Conservation (phyloP, 2,329 filamentous ascomycete genomes). For the Celoporthe dispersa region DNA sequence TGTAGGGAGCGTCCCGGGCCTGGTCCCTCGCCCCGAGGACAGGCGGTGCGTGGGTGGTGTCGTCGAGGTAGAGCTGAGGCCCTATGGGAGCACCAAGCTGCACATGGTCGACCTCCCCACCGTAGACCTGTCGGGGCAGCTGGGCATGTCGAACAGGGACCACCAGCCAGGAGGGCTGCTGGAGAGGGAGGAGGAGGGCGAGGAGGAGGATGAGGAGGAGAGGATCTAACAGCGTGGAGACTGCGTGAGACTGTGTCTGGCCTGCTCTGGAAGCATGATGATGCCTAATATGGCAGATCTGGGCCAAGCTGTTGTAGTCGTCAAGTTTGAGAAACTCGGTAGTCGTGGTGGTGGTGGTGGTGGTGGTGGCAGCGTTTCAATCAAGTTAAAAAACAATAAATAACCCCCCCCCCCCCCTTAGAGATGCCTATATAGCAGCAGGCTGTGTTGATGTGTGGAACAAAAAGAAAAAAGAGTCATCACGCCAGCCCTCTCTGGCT, state of each 20-base stretch:
- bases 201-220: not conserved
- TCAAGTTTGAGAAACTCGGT: no score
- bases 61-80: constrained; percentile 36
- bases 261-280: not conserved
- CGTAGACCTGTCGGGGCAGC: constrained; percentile 31
- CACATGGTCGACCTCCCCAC: constrained; percentile 41
- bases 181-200: not conserved
- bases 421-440: no score
- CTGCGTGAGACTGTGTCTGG: not conserved
- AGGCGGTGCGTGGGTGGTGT: constrained; percentile 33
- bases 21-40: constrained; percentile 31
- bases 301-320: no score
- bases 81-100: constrained; percentile 40
- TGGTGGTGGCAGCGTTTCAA: no score
- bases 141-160: not conserved
- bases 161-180: not conserved
- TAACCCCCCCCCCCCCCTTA: no score
- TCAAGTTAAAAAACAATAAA: no score
- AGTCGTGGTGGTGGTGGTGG: no score
- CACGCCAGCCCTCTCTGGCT: not conserved
- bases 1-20: constrained; percentile 36
- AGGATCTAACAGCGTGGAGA: not conserved
- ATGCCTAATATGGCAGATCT: not conserved
- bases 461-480: not conserved
- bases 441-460: not conserved